Conservation (phyloP, 2,329 filamentous ascomycete species). For the Onygenales sp. region DNA sequence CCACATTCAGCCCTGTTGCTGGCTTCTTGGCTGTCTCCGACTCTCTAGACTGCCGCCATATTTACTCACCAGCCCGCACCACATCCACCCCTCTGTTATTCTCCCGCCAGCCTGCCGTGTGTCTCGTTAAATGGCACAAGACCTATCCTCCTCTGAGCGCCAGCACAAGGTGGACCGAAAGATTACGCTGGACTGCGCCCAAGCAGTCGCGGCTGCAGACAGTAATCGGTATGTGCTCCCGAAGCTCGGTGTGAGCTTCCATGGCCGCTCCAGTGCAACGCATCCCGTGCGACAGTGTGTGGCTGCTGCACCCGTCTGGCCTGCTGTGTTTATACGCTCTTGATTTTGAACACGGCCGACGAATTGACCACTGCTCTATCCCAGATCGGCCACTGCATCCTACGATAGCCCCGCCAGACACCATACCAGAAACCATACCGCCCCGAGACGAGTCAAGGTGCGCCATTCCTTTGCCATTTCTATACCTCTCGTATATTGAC, state of each 20-base stretch:
- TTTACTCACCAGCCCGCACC: background rate
- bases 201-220: background rate
- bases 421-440: conserved; percentile 51
- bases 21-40: background rate
- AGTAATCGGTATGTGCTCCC: conserved; percentile 1
- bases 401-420: conserved; percentile 12
- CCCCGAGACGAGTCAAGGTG: conserved; percentile 54
- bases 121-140: conserved; percentile 2
- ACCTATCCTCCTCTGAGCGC: background rate
- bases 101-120: background rate
- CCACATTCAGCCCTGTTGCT: conserved; percentile 4
- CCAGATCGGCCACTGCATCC: conserved; percentile 7
- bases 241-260: background rate
- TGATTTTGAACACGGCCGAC: too few relatives aligned
- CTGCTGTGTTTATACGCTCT: background rate
- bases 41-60: background rate
- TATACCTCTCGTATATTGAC: background rate
- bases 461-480: conserved; percentile 8
- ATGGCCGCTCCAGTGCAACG: background rate
- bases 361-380: background rate
- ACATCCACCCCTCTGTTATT: background rate
- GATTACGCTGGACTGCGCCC: background rate
- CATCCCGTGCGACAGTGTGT: background rate
- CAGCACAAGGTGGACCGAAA: background rate
- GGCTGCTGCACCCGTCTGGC: background rate